Conservation (phyloP, 179 eudicot species). For the Patellifolia procumbens region DNA sequence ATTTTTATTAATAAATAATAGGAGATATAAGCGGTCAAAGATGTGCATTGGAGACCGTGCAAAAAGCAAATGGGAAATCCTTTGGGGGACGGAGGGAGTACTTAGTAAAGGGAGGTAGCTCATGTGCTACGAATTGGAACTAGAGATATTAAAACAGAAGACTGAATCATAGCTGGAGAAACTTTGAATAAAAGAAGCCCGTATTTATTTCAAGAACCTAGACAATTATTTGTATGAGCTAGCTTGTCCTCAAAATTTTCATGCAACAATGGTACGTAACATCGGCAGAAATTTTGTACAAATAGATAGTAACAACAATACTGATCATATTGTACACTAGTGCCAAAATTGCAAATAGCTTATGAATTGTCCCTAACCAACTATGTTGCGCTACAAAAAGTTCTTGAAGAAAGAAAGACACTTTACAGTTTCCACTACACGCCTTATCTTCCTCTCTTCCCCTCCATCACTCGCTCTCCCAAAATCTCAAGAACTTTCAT, state of each 20-base stretch:
- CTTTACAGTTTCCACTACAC: background rate
- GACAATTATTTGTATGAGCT: background rate
- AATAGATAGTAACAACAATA: background rate
- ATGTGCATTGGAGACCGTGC: too few relatives aligned
- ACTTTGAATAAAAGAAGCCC: background rate
- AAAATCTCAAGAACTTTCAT: background rate
- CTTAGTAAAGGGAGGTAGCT: background rate
- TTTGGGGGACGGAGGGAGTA: too few relatives aligned
- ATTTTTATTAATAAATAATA: too few relatives aligned
- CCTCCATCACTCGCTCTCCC: background rate
- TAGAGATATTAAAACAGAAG: background rate
- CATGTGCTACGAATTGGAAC: background rate
- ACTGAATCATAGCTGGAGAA: background rate
- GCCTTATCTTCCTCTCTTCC: slow-evolving; percentile 5
- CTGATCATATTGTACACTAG: background rate
- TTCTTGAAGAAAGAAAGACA: background rate
- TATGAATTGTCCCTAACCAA: too few relatives aligned
- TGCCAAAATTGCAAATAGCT: background rate
- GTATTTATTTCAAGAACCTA: background rate
- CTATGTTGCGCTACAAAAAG: too few relatives aligned
- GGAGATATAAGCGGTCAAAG: too few relatives aligned
- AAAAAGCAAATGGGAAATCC: too few relatives aligned
- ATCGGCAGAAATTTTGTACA: background rate
- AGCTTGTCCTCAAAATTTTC: background rate
- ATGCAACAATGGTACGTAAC: background rate